These are phyloP conservation scores for Oryza coarctata DNA, from an alignment of 176 grass and related monocot genomes.

Conservation along the genomic window DNA sequence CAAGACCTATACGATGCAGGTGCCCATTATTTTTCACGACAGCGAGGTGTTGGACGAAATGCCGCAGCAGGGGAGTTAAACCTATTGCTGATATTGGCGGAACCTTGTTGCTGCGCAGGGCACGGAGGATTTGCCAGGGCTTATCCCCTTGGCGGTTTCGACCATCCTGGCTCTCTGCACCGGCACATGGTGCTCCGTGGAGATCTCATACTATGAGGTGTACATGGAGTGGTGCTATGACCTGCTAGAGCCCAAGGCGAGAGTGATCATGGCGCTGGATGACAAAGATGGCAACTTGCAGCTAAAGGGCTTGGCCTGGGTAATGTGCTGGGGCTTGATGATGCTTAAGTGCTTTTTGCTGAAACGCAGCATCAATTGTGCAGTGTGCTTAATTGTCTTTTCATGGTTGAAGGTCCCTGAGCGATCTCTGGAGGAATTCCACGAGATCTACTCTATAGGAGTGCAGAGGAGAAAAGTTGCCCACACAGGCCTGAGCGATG, in stretches of 20 bases:
- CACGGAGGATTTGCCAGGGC: constrained; percentile 53
- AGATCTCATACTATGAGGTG: constrained; percentile 86
- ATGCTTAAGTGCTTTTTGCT: constrained; percentile 2
- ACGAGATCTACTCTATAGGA: constrained; percentile 63
- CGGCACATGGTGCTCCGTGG: constrained; percentile 50
- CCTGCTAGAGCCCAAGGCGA: constrained; percentile 81
- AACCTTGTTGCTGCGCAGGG: constrained; percentile 41
- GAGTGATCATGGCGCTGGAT: constrained; percentile 77
- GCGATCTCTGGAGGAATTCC: constrained; percentile 72
- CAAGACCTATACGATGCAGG: constrained; percentile 97
- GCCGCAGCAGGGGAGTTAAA: neutral
- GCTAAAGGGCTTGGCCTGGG: constrained; percentile 84
- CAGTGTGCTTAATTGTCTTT: constrained; percentile 11
- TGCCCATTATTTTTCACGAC: neutral
- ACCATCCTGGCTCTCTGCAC: constrained; percentile 53
- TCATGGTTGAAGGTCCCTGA: constrained; percentile 56
- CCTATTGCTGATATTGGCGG: neutral
- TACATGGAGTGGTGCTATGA: constrained; percentile 95
- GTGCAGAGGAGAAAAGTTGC: constrained; percentile 85
- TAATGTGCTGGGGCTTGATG: constrained; percentile 27
- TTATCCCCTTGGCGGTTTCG: constrained; percentile 70
- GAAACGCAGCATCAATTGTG: neutral
- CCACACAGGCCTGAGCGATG: constrained; percentile 72
- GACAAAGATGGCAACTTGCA: constrained; percentile 78
- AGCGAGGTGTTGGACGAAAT: neutral